These are phyloP conservation scores for Kwoniella newhampshirensis DNA, from an alignment of 768 basidiomycete genomes.

Conservation along the genomic window DNA sequence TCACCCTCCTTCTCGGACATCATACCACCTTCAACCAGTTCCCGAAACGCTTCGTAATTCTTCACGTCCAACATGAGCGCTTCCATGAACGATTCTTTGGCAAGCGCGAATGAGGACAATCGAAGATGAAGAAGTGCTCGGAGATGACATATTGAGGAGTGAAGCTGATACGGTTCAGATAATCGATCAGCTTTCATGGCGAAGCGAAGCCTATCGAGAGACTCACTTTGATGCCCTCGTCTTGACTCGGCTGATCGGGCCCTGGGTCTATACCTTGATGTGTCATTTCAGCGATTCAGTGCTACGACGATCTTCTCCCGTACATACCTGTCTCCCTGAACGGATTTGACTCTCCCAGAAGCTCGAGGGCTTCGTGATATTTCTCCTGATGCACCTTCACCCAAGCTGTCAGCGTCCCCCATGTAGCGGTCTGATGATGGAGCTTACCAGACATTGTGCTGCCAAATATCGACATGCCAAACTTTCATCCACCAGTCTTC, in stretches of 20 bases:
- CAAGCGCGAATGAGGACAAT: slow-evolving; percentile 81
- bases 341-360: slow-evolving; percentile 89
- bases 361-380: slow-evolving; percentile 86
- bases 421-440: neutral
- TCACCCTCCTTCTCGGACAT: slow-evolving; percentile 91
- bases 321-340: slow-evolving; percentile 68
- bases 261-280: slow-evolving; percentile 61
- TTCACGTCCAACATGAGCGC: slow-evolving; percentile 91
- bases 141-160: slow-evolving; percentile 95
- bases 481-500: slow-evolving; percentile 83
- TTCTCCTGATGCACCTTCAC: slow-evolving; percentile 86
- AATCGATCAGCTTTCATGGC: slow-evolving; percentile 5
- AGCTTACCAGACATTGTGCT: slow-evolving; percentile 81
- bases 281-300: neutral
- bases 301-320: neutral
- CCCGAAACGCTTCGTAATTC: slow-evolving; percentile 92
- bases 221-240: slow-evolving; percentile 89
- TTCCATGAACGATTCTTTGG: slow-evolving; percentile 94
- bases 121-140: slow-evolving; percentile 92
- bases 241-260: slow-evolving; percentile 72
- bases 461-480: slow-evolving; percentile 94
- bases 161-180: slow-evolving; percentile 72
- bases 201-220: no score
- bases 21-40: slow-evolving; percentile 88
- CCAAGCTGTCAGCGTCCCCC: no score